phyloP scores from a whole-genome alignment of 2,329 filamentous ascomycete genomes.

The Paracamarosporium sp. region DNA sequence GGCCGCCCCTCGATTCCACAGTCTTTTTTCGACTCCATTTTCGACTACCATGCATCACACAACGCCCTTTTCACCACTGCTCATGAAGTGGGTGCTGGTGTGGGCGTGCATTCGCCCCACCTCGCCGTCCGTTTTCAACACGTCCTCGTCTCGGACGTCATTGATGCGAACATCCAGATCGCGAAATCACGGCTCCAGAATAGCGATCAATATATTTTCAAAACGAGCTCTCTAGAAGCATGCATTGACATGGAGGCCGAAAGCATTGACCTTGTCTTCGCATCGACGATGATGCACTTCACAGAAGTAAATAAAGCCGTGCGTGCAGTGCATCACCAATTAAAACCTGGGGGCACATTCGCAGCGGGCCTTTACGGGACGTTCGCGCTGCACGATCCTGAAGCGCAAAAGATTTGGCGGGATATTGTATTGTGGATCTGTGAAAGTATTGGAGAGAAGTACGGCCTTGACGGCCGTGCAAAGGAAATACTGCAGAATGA shows the following conservation, averaged over 20 bases:
- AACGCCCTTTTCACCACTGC: slow-evolving; percentile 19
- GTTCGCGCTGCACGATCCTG: neutral
- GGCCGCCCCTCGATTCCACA: slow-evolving; percentile 23
- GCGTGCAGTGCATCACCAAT: neutral
- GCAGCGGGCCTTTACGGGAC: neutral
- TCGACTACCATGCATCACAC: slow-evolving; percentile 26
- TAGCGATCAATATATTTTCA: neutral
- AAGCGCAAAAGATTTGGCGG: neutral
- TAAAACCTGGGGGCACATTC: neutral
- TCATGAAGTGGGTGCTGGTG: slow-evolving; percentile 32
- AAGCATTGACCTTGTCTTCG: neutral
- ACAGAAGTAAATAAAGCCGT: neutral
- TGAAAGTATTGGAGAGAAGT: neutral
- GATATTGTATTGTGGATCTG: neutral
- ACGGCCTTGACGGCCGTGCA: neutral
- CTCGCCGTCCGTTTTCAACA: slow-evolving; percentile 22
- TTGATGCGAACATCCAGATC: slow-evolving; percentile 18
- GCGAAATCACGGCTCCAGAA: slow-evolving; percentile 16
- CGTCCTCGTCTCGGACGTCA: slow-evolving; percentile 32
- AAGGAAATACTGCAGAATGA: neutral
- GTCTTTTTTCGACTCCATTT: slow-evolving; percentile 27
- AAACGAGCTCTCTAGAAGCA: neutral
- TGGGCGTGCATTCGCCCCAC: slow-evolving; percentile 20
- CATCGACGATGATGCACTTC: neutral
- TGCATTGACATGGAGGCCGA: neutral